Base-by-base conservation (phyloP, 192 early-diverging fungal genomes). In the Polychytrium aggregatum region DNA sequence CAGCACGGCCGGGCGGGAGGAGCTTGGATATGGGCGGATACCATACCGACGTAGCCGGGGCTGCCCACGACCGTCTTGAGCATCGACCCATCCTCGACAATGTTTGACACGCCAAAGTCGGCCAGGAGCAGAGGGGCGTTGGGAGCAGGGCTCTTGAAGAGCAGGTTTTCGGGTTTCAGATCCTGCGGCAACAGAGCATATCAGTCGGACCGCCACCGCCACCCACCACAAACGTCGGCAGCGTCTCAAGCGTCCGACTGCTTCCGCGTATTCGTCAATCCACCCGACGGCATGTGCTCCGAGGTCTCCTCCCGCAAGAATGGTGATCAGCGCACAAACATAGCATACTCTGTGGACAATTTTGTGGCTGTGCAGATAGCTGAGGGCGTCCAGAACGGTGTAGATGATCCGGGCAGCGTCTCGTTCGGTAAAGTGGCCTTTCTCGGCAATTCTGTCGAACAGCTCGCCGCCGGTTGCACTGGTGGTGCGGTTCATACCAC, bases 381-480 rank as follows among this genome's bases (percentile, higher is more conserved):
- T 62, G n/a, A 95, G 80, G 13, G 87, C 90, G 24, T 76, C 72
- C 29, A 84, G 65, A 37, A 98, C 76, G 34, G 78, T 83, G 25
- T 69, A 64, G 29, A 96, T 74, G 37, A 95, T 77, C 31, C 74
- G 47, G 7, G 85, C 83, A 2, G 88, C 91, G 50, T 93, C 89
- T 2, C 62, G 47, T 60, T 98, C 95, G 50, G 67, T 64, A 40
- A 69, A 74, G 29, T 78, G 40, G 60, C 80, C 66, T 76, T 74
- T 41, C 60, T 71, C 55, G 62, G 77, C 63, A 44, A 98, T 85
- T 28, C 85, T 70, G 53, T 95, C 86, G 60, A 95, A 96, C 25
- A 98, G 65, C 64, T 98, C 95, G 21, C 92, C 92, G 28, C 95
- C 95, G 5, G 72, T 74, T 26, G 80, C 84, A n/a, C n/a, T n/a